A percentile compares a stretch with the other conserved stretches of the same genome.
Evolutionary conservation across 495 filamentous ascomycete species (phyloP).

Genomic region (Amniculicola lignicola): DNA sequence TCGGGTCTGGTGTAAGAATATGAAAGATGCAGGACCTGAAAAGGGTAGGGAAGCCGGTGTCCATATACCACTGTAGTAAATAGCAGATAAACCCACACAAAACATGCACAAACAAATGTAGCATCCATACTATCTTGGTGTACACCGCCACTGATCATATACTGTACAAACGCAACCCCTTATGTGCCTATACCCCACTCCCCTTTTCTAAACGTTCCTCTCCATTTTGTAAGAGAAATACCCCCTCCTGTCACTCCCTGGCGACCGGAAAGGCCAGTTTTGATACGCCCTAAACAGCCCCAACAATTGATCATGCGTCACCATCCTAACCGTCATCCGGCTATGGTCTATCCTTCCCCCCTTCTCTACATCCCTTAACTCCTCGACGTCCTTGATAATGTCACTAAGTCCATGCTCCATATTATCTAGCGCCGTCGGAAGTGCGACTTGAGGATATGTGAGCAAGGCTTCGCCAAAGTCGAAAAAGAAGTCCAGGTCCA

Average conservation of each 20-base stretch:
- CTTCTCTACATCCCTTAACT: conserved; percentile 40
- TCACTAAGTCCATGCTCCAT: conserved; percentile 38
- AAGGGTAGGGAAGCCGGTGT: too few relatives aligned
- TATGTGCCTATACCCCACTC: too few relatives aligned
- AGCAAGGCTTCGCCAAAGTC: conserved; percentile 21
- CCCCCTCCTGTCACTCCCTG: conserved; percentile 7
- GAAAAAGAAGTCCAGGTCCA: conserved; percentile 4
- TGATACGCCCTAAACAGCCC: conserved; percentile 53
- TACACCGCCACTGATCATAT: too few relatives aligned
- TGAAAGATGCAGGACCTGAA: too few relatives aligned
- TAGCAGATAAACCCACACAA: too few relatives aligned
- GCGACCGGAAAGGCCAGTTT: conserved; percentile 54
- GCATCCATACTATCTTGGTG: too few relatives aligned
- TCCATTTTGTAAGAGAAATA: conserved; percentile 12
- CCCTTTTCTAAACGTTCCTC: too few relatives aligned
- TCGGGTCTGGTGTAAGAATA: not conserved
- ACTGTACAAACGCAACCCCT: too few relatives aligned
- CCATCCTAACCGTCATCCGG: conserved; percentile 42
- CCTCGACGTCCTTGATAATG: conserved; percentile 39
- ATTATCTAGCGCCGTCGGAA: conserved; percentile 44
- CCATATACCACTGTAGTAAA: too few relatives aligned
- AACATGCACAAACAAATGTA: too few relatives aligned
- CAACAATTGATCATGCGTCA: conserved; percentile 49
- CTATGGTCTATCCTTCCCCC: conserved; percentile 44
- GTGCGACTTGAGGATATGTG: conserved; percentile 13